Conservation (phyloP, 495 filamentous ascomycete species). For the Penicillium verhagenii region DNA sequence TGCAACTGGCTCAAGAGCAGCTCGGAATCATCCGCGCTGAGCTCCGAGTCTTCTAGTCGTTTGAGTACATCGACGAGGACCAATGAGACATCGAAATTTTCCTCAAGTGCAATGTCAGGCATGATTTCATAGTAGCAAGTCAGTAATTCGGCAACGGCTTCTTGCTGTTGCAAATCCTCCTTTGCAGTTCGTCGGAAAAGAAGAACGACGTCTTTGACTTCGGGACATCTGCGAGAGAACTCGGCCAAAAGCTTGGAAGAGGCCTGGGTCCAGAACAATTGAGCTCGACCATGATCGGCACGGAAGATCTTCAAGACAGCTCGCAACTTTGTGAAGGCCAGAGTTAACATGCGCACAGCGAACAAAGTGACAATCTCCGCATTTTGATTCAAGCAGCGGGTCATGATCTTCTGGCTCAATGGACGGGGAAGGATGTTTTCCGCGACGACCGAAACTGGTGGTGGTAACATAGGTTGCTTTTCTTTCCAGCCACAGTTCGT, state of each 20-base stretch:
- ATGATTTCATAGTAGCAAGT: constrained; percentile 77
- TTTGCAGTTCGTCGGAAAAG: constrained; percentile 63
- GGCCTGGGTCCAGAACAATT: constrained; percentile 64
- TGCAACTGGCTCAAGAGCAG: constrained; percentile 67
- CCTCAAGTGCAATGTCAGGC: constrained; percentile 74
- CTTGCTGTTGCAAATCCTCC: constrained; percentile 71
- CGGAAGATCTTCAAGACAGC: constrained; percentile 46
- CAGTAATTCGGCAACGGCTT: constrained; percentile 72
- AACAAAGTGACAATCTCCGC: constrained; percentile 77
- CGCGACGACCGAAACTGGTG: constrained; percentile 70
- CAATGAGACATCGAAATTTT: constrained; percentile 81
- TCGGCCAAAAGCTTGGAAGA: constrained; percentile 62
- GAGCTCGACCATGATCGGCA: constrained; percentile 35
- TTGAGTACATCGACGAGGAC: constrained; percentile 65
- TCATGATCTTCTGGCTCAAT: constrained; percentile 70
- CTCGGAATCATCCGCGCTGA: constrained; percentile 40
- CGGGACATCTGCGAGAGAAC: constrained; percentile 76
- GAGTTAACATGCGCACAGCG: constrained; percentile 70
- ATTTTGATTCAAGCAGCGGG: constrained; percentile 73
- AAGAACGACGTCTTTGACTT: constrained; percentile 71
- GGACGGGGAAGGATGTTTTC: constrained; percentile 87
- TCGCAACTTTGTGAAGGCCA: constrained; percentile 76
- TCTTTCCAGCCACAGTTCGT: constrained; percentile 63
- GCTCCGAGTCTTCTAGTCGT: constrained; percentile 41
- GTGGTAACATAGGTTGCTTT: constrained; percentile 56